A percentile compares a stretch with the other conserved stretches of the same genome.
Evolutionary conservation across 192 early-diverging fungal genomes (phyloP).

Genomic region (Linnemannia elongata): DNA sequence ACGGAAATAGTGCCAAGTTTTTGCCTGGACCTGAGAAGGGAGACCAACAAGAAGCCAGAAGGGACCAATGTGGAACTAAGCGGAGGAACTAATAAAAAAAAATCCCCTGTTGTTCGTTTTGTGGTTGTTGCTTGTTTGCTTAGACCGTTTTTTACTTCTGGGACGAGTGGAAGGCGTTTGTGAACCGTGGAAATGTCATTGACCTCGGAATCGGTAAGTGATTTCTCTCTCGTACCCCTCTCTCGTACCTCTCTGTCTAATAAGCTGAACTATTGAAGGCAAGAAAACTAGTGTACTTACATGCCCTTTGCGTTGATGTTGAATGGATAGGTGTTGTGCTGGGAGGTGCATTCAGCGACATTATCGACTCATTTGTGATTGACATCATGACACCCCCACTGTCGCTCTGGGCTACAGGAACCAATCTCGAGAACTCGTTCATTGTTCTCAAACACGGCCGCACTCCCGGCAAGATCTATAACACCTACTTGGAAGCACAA

Average conservation of each 20-base stretch:
- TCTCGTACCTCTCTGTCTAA: not conserved
- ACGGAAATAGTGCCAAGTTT: not conserved
- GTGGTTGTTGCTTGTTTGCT: not conserved
- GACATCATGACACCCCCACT: constrained; percentile 60
- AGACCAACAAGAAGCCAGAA: not conserved
- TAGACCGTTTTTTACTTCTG: constrained; percentile 47
- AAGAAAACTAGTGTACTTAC: not conserved
- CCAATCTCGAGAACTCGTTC: constrained; percentile 60
- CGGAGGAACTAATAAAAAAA: not conserved
- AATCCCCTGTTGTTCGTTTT: not conserved
- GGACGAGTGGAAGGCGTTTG: constrained; percentile 47
- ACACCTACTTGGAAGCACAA: constrained; percentile 56
- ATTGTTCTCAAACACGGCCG: constrained; percentile 51
- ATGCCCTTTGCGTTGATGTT: not conserved
- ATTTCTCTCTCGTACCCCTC: too few species aligned
- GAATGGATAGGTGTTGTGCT: constrained; percentile 52
- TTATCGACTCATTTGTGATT: constrained; percentile 58
- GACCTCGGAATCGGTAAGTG: constrained; percentile 32
- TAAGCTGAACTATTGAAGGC: not conserved
- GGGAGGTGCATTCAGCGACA: constrained; percentile 54
- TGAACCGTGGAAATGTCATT: constrained; percentile 31
- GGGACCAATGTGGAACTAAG: not conserved
- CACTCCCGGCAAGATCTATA: constrained; percentile 24
- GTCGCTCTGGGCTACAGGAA: constrained; percentile 49
- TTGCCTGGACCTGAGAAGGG: not conserved